Evolutionary conservation across 2,329 filamentous ascomycete genomes (phyloP).

Genomic region (Huntiella decipiens): DNA sequence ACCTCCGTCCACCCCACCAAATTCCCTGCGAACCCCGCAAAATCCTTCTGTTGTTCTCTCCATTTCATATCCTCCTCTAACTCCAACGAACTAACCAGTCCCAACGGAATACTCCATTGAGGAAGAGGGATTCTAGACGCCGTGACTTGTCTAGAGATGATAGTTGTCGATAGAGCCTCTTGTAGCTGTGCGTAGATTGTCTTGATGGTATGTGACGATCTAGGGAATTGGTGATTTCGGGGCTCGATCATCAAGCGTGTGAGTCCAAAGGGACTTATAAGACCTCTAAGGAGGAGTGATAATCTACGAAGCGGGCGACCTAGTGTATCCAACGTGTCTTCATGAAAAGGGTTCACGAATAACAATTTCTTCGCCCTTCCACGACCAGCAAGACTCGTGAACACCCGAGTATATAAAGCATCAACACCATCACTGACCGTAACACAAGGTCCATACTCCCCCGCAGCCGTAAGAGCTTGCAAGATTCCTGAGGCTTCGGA

Average conservation of each 20-base stretch:
- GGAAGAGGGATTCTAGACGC: conserved; percentile 65
- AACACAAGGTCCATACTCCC: conserved; percentile 77
- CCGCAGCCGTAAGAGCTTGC: conserved; percentile 62
- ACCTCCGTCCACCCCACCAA: conserved; percentile 75
- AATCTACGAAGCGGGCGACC: conserved; percentile 3
- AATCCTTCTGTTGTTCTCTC: conserved; percentile 69
- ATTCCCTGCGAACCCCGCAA: conserved; percentile 63
- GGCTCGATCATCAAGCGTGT: conserved; percentile 62
- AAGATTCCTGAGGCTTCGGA: conserved; percentile 82
- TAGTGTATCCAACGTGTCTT: conserved; percentile 21
- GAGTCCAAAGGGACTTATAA: conserved; percentile 72
- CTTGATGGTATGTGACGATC: conserved; percentile 62
- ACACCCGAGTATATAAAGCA: conserved; percentile 76
- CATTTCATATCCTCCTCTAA: conserved; percentile 52
- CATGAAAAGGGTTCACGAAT: conserved; percentile 75
- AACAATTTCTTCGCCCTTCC: conserved; percentile 55
- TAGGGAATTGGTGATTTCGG: conserved; percentile 40
- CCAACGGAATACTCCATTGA: conserved; percentile 48
- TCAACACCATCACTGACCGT: conserved; percentile 74
- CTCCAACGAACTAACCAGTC: conserved; percentile 65
- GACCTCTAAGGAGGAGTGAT: conserved; percentile 3
- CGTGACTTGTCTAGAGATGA: conserved; percentile 66
- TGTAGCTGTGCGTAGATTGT: conserved; percentile 81
- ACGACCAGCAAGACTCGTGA: conserved; percentile 61
- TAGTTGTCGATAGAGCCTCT: conserved; percentile 67